Conservation (phyloP, 306 rosid genomes). For the Ormosia semicastrata region DNA sequence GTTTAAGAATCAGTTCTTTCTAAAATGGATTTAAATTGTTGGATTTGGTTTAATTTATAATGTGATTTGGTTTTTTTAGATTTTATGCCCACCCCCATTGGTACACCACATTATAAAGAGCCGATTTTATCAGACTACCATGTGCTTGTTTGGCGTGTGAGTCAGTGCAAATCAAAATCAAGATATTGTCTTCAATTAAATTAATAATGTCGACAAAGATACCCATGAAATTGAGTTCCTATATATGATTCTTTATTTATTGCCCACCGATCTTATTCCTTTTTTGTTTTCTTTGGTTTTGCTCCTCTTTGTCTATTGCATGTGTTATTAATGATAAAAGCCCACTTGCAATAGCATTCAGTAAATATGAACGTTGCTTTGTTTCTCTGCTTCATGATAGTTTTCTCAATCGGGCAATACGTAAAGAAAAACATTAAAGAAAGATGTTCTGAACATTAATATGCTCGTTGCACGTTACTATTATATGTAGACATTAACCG, state of each 20-base stretch:
- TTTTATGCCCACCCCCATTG: no score
- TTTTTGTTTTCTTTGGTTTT: neutral
- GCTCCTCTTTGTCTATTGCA: neutral
- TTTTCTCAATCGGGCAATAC: neutral
- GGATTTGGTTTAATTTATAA: no score
- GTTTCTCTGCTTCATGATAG: slow-evolving; percentile 19
- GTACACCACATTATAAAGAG: no score
- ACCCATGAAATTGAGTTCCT: slow-evolving; percentile 40
- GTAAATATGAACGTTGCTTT: slow-evolving; percentile 65
- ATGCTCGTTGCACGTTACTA: neutral
- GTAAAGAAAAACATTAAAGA: neutral
- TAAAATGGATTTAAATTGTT: no score
- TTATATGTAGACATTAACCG: neutral
- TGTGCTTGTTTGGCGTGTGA: neutral
- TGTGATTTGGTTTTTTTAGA: no score
- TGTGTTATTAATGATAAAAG: neutral
- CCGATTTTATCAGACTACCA: neutral
- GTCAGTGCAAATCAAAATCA: slow-evolving; percentile 16
- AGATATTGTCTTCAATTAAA: slow-evolving; percentile 20
- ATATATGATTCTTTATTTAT: neutral
- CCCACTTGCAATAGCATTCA: slow-evolving; percentile 32
- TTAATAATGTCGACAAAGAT: slow-evolving; percentile 27
- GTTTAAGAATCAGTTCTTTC: no score
- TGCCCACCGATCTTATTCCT: neutral
- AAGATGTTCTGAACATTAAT: slow-evolving; percentile 19